Evolutionary conservation across 1,284 basidiomycete species (phyloP), one percentile per base, ranked within the genome.

Genomic region (Apiotrichum akiyoshidainum): DNA sequence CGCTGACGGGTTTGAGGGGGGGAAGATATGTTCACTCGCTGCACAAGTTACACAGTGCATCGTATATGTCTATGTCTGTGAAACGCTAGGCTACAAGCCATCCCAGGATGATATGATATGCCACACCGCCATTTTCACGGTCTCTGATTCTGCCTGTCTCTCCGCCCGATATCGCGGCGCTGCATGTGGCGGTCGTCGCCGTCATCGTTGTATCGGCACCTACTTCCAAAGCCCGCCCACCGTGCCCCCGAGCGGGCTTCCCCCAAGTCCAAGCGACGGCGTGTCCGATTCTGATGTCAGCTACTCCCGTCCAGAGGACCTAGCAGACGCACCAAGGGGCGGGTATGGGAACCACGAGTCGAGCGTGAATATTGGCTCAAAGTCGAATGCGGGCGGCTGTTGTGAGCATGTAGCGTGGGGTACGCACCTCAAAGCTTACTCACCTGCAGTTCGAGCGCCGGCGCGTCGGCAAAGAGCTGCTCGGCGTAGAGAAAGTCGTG

Each of bases 331-430:
- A 47, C 46, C 72, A 8, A 74, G 64, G 0, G 72, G 68, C 5
- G 73, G 73, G 50, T 71, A 75, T 0, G 71, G 69, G 61, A 72
- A 75, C 71, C 69, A 72, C 13, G 62, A 41, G 51, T 75, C 71
- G 26, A 71, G 49, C 44, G 55, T 63, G 55, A 66, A 68, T 17
- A 31, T 39, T 40, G 61, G 65, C 19, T 68, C 65, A 26, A 40
- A 22, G 40, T 11, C 40, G 40, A 41, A 41, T 17, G 40, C 16
- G 16, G 16, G 40, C 37, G 37, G 11, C n/a, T 41, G n/a, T n/a
- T n/a, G 40, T 41, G 12, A 37, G 37, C 37, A 13, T 11, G 5
- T 2, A 11, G 12, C 37, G 4, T 16, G 37, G 4, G 10, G 37
- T 2, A 37, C 40, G 2, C 14, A 41, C 40, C 26, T 31, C 26